Evolutionary conservation across 805 yeast species (phyloP), one percentile per base, ranked within the genome.

Genomic region (Scheffersomyces ergatensis): DNA sequence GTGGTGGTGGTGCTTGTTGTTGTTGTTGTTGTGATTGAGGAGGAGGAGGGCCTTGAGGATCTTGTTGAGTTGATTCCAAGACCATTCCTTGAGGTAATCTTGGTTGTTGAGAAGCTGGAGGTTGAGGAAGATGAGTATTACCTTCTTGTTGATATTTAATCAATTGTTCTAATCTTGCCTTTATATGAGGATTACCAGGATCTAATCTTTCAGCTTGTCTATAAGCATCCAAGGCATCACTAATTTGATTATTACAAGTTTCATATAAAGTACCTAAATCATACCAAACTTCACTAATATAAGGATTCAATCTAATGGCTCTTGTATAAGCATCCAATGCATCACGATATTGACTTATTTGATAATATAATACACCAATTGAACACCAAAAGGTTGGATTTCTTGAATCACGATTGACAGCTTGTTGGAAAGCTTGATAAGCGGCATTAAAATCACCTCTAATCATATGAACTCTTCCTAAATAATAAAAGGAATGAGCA

Each of bases 361-460:
- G 97, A 65, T 92, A 93, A 67, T 93, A 93, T 43, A 93, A 74
- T 13, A 93, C 99, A 61, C 99, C 99, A 55, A 86, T 85, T 25
- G 90, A 83, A 53, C 95, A 86, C 99, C 99, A 93, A 72, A 93
- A 93, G 1, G 97, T 93, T 43, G 99, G 98, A 63, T 93, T 93
- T 61, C 97, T 78, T 29, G 95, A 85, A 63, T 93, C 98, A 48
- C 97, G 78, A 63, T 93, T 93, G 44, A 93, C 99, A 11, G 98
- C 98, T 62, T 90, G 97, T 69, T 93, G 99, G 78, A 92, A 93
- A 0, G 97, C 95, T 59, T 93, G 98, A 65, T 92, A 93, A 2
- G 99, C 98, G 37, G 93, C 89, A 45, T 93, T 85, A 69, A 89
- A 93, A 62, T 92, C 96, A 49, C 87, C 89, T 55, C 92, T 80